Evolutionary conservation across 805 yeast genomes (phyloP).

Genomic region (Metschnikowia shivogae): DNA sequence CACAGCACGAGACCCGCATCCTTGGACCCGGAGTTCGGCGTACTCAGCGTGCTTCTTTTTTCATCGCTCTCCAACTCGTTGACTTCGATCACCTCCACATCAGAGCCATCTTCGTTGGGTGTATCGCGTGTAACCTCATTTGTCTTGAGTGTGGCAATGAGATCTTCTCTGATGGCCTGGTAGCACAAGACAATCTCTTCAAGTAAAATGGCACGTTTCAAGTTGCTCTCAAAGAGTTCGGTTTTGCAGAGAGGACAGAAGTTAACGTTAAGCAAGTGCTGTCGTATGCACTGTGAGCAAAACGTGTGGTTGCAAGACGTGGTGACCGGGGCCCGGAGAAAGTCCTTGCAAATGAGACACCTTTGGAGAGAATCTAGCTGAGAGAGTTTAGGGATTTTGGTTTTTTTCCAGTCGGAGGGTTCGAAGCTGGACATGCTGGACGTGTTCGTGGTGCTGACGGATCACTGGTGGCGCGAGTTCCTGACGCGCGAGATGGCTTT

Average conservation of each 20-base stretch:
- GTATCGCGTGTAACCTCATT: not conserved
- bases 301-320: constrained; percentile 87
- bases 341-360: constrained; percentile 87
- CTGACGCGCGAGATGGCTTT: constrained; percentile 1
- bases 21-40: not conserved
- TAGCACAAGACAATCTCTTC: constrained; percentile 66
- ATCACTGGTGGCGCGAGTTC: constrained; percentile 2
- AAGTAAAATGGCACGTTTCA: constrained; percentile 62
- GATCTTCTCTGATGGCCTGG: constrained; percentile 17
- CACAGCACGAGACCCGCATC: constrained; percentile 45
- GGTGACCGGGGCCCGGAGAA: constrained; percentile 70
- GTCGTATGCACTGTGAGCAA: constrained; percentile 82
- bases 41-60: not conserved
- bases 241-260: constrained; percentile 77
- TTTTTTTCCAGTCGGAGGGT: constrained; percentile 64
- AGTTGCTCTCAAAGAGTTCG: constrained; percentile 63
- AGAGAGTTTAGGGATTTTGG: constrained; percentile 51
- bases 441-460: not conserved
- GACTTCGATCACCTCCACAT: constrained; percentile 16
- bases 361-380: constrained; percentile 68
- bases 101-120: not conserved
- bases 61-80: constrained; percentile 9
- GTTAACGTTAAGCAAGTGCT: constrained; percentile 54
- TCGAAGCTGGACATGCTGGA: constrained; percentile 33
- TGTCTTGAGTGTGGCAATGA: constrained; percentile 6